phyloP scores from a whole-genome alignment of 2,329 filamentous ascomycete genomes.

The Xylariaceae sp. region DNA sequence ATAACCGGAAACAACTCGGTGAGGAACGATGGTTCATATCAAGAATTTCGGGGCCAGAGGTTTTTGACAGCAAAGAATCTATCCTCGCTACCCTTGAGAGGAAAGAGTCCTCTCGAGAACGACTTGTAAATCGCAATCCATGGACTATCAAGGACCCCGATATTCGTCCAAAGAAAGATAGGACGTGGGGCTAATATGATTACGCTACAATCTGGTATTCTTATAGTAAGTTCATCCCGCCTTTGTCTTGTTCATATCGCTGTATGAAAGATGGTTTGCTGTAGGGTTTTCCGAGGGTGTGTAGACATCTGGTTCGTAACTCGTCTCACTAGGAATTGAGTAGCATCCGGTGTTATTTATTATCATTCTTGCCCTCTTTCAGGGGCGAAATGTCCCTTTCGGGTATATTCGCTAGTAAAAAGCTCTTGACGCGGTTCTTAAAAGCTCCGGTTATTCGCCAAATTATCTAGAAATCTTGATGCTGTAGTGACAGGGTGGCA shows the following conservation, averaged over 20 bases:
- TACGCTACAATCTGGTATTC: slow-evolving; percentile 7
- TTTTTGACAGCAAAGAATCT: slow-evolving; percentile 1
- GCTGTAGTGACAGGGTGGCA: slow-evolving; percentile 15
- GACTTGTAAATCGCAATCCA: slow-evolving; percentile 11
- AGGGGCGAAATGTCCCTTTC: too few species aligned
- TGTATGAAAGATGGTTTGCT: not conserved
- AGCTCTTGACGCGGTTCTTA: too few species aligned
- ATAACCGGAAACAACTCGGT: not conserved
- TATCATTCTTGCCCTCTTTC: too few species aligned
- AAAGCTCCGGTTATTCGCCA: too few species aligned
- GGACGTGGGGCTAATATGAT: slow-evolving; percentile 3
- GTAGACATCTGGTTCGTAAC: slow-evolving; percentile 13
- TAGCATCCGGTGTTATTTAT: too few species aligned
- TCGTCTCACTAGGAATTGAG: slow-evolving; percentile 11
- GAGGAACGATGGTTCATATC: too few species aligned
- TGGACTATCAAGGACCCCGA: slow-evolving; percentile 6
- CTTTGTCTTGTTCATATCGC: not conserved
- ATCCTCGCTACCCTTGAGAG: slow-evolving; percentile 13
- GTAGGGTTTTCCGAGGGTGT: slow-evolving; percentile 11
- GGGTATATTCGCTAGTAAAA: too few species aligned
- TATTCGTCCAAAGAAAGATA: slow-evolving; percentile 3
- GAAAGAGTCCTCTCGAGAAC: slow-evolving; percentile 9
- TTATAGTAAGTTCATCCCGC: not conserved
- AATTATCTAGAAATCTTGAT: too few species aligned
- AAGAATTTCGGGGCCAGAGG: too few species aligned